A percentile compares a stretch with the other conserved stretches of the same genome.
phyloP scores from a whole-genome alignment of 2,329 filamentous ascomycete genomes.

The Knufia petricola region DNA sequence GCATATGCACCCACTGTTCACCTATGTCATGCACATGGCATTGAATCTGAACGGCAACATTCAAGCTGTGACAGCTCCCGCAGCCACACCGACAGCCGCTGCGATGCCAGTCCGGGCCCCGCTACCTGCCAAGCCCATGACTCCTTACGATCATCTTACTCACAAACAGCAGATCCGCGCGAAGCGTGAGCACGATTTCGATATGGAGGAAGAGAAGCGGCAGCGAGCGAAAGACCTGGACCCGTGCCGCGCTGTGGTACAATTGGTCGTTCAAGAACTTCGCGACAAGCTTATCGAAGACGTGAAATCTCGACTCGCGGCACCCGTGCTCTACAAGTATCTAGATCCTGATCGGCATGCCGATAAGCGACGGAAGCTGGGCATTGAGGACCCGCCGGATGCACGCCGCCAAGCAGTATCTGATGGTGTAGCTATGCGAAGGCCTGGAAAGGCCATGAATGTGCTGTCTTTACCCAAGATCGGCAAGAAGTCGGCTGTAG shows the following conservation, averaged over 20 bases:
- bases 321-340: slow-evolving; percentile 67
- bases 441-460: slow-evolving; percentile 38
- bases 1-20: slow-evolving; percentile 78
- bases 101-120: slow-evolving; percentile 39
- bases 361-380: slow-evolving; percentile 68
- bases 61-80: slow-evolving; percentile 36
- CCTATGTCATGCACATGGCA: slow-evolving; percentile 86
- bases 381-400: slow-evolving; percentile 61
- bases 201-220: slow-evolving; percentile 82
- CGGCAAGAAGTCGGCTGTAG: slow-evolving; percentile 53
- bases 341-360: slow-evolving; percentile 73
- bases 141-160: slow-evolving; percentile 13
- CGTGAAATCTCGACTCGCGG: slow-evolving; percentile 77
- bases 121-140: slow-evolving; percentile 9
- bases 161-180: slow-evolving; percentile 35
- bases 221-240: slow-evolving; percentile 81
- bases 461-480: slow-evolving; percentile 64
- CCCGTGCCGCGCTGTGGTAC: slow-evolving; percentile 74
- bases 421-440: slow-evolving; percentile 42
- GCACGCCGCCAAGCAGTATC: slow-evolving; percentile 46
- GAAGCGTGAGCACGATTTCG: slow-evolving; percentile 65
- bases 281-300: slow-evolving; percentile 80
- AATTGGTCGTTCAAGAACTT: slow-evolving; percentile 69
- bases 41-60: slow-evolving; percentile 61
- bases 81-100: slow-evolving; percentile 29